Evolutionary conservation across 139 green algal genomes (phyloP).

Genomic region (Raphidocelis subcapitata): DNA sequence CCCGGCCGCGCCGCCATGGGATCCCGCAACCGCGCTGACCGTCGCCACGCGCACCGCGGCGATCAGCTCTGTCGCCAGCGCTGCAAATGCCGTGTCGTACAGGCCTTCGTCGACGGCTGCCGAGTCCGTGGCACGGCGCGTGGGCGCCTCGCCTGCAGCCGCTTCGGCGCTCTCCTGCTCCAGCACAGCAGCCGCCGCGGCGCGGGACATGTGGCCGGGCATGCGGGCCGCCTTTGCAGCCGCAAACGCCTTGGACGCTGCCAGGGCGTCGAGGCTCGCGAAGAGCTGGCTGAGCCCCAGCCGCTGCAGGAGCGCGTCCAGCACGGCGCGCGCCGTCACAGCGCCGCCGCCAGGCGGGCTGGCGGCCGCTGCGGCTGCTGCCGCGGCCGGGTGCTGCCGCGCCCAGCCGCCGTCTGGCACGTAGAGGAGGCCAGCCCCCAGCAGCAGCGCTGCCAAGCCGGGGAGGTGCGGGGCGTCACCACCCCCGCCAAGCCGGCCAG

Average conservation of each 20-base stretch:
- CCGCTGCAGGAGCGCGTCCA: slow-evolving; percentile 52
- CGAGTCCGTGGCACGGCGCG: not conserved
- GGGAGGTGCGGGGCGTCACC: not conserved
- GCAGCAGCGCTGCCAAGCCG: slow-evolving; percentile 67
- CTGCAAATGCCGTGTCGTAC: slow-evolving; percentile 6
- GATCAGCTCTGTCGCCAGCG: slow-evolving; percentile 36
- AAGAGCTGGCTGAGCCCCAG: slow-evolving; percentile 55
- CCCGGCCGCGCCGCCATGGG: no score
- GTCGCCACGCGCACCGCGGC: slow-evolving; percentile 6
- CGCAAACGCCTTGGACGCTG: slow-evolving; percentile 25
- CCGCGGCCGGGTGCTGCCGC: slow-evolving; percentile 1
- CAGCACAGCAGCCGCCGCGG: slow-evolving; percentile 26
- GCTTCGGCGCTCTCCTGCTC: not conserved
- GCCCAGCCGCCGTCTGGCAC: slow-evolving; percentile 18
- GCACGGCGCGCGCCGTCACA: slow-evolving; percentile 23
- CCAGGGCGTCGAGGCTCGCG: slow-evolving; percentile 46
- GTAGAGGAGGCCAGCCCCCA: slow-evolving; percentile 66
- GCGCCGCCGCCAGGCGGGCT: not conserved
- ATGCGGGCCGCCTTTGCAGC: not conserved
- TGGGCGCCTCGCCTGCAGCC: not conserved
- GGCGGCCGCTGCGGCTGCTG: slow-evolving; percentile 20
- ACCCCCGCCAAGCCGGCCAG: not conserved
- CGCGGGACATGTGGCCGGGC: slow-evolving; percentile 49
- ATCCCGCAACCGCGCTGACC: no score
- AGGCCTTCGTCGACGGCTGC: not conserved